Evolutionary conservation across 257 asterid genomes (phyloP).

Genomic region (Solanum acaule): DNA sequence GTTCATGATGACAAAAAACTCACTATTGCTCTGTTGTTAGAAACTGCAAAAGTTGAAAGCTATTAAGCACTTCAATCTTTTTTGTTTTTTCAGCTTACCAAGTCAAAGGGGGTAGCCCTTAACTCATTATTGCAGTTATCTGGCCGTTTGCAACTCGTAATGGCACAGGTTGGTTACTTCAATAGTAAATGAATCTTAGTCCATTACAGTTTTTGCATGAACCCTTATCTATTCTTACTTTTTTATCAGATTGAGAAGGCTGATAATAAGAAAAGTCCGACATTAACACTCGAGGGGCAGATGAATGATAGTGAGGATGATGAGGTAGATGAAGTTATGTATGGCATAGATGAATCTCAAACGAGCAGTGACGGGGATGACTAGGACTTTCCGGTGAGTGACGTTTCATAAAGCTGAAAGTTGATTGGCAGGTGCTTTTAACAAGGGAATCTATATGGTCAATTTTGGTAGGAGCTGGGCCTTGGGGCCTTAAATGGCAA

Average conservation of each 20-base stretch:
- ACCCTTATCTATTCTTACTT: neutral
- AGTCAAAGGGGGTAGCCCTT: constrained; percentile 42
- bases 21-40: neutral
- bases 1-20: neutral
- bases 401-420: neutral
- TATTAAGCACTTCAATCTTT: neutral
- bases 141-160: constrained; percentile 88
- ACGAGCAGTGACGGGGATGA: constrained; percentile 50
- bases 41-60: neutral
- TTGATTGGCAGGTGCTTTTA: neutral
- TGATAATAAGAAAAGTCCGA: constrained; percentile 11
- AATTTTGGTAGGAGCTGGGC: neutral
- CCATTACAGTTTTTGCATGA: neutral
- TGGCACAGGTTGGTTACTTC: constrained; percentile 55
- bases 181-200: neutral
- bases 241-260: constrained; percentile 56
- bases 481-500: neutral
- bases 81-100: constrained; percentile 46
- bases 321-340: constrained; percentile 66
- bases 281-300: constrained; percentile 16
- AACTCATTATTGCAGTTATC: constrained; percentile 59
- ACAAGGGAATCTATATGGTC: neutral
- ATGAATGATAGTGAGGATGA: constrained; percentile 64
- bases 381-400: constrained; percentile 13
- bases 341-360: constrained; percentile 63